phyloP scores from a whole-genome alignment of 257 asterid genomes.

The Solanum infundibuliforme region DNA sequence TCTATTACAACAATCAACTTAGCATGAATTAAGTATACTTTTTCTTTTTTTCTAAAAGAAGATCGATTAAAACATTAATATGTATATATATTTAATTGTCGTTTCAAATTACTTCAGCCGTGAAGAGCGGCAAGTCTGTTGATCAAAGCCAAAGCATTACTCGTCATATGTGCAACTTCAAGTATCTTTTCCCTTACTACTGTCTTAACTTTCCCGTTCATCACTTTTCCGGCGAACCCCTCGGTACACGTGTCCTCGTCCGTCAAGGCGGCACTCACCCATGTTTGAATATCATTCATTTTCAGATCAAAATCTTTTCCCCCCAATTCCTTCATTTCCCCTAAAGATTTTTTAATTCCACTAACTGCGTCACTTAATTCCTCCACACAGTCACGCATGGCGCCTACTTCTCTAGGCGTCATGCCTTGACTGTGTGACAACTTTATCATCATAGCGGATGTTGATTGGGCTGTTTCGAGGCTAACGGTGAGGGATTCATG shows the following conservation, averaged over 20 bases:
- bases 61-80: neutral
- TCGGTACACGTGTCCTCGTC: slow-evolving; percentile 39
- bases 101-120: neutral
- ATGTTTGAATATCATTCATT: slow-evolving; percentile 32
- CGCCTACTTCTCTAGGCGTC: slow-evolving; percentile 11
- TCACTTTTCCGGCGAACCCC: slow-evolving; percentile 15
- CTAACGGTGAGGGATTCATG: neutral
- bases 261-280: slow-evolving; percentile 50
- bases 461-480: neutral
- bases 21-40: neutral
- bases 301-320: slow-evolving; percentile 8
- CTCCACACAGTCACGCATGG: slow-evolving; percentile 29
- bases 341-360: slow-evolving; percentile 10
- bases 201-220: neutral
- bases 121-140: slow-evolving; percentile 16
- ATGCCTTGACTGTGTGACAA: neutral
- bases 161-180: slow-evolving; percentile 24
- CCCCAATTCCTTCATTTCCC: slow-evolving; percentile 3
- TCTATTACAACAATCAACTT: neutral
- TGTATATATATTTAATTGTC: neutral
- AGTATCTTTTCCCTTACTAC: slow-evolving; percentile 9
- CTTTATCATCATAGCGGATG: neutral
- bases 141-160: slow-evolving; percentile 35
- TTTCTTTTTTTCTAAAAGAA: neutral
- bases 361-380: slow-evolving; percentile 22